Evolutionary conservation across 2,329 filamentous ascomycete genomes (phyloP).

Genomic region (Neofusicoccum umdonicola): DNA sequence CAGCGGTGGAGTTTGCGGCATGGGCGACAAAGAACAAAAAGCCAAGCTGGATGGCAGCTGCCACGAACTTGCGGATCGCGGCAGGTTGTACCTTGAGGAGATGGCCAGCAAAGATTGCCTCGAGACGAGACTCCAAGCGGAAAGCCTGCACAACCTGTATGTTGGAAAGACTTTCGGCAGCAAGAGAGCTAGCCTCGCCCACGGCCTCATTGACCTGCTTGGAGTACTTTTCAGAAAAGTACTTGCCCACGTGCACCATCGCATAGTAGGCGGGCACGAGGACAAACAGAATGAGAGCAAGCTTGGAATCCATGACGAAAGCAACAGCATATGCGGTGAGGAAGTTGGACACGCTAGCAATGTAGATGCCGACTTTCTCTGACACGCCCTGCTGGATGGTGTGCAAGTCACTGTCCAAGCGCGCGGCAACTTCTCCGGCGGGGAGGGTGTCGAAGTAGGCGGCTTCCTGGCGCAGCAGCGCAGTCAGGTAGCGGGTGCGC

Average conservation of each 20-base stretch:
- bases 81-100: slow-evolving; percentile 51
- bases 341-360: slow-evolving; percentile 64
- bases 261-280: slow-evolving; percentile 62
- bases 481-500: slow-evolving; percentile 59
- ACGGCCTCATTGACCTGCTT: slow-evolving; percentile 52
- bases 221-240: slow-evolving; percentile 54
- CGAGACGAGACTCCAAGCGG: slow-evolving; percentile 57
- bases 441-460: slow-evolving; percentile 64
- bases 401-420: slow-evolving; percentile 65
- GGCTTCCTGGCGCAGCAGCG: slow-evolving; percentile 60
- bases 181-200: slow-evolving; percentile 60
- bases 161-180: slow-evolving; percentile 60
- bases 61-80: slow-evolving; percentile 58
- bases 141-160: slow-evolving; percentile 64
- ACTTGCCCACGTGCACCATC: slow-evolving; percentile 56
- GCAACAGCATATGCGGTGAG: slow-evolving; percentile 65
- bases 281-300: slow-evolving; percentile 64
- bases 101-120: slow-evolving; percentile 57
- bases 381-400: slow-evolving; percentile 66
- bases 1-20: slow-evolving; percentile 64
- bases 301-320: slow-evolving; percentile 62
- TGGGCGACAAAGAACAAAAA: slow-evolving; percentile 67
- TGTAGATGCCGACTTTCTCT: slow-evolving; percentile 67
- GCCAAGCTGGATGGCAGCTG: slow-evolving; percentile 58
- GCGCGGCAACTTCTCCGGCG: slow-evolving; percentile 62